Conservation (phyloP, 768 basidiomycete genomes). For the Tulasnella sp. region DNA sequence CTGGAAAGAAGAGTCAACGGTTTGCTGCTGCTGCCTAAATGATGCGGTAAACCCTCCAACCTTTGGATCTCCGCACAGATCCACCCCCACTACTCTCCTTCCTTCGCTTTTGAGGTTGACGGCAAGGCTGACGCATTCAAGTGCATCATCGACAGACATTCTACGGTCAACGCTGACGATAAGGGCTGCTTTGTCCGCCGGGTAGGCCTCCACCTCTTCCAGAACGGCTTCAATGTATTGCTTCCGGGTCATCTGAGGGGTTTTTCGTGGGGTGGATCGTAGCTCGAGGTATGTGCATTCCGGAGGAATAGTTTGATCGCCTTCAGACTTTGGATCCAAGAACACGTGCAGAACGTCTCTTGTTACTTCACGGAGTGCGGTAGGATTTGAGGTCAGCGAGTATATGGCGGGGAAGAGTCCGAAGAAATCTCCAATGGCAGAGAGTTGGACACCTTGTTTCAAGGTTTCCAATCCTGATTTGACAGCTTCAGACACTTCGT, state of each 20-base stretch:
- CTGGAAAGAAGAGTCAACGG: conserved; percentile 32
- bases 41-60: conserved; percentile 34
- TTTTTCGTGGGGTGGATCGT: conserved; percentile 71
- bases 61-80: conserved; percentile 73
- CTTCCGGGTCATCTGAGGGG: conserved; percentile 53
- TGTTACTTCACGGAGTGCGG: conserved; percentile 53
- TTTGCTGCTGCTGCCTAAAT: background rate
- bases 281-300: conserved; percentile 75
- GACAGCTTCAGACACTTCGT: conserved; percentile 35
- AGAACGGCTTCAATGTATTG: conserved; percentile 66
- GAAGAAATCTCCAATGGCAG: conserved; percentile 70
- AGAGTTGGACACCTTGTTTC: conserved; percentile 45
- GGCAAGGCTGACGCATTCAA: conserved; percentile 59
- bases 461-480: conserved; percentile 46
- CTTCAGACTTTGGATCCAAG: conserved; percentile 43
- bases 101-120: conserved; percentile 53
- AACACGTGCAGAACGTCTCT: conserved; percentile 64
- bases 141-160: conserved; percentile 52
- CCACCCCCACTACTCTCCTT: conserved; percentile 67
- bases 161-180: conserved; percentile 74
- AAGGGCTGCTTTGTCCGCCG: conserved; percentile 50
- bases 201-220: conserved; percentile 58
- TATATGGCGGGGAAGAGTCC: conserved; percentile 73
- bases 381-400: conserved; percentile 62
- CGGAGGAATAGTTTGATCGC: conserved; percentile 37